phyloP scores from a whole-genome alignment of 164 flowering plant genomes.

The Magnolia officinalis region DNA sequence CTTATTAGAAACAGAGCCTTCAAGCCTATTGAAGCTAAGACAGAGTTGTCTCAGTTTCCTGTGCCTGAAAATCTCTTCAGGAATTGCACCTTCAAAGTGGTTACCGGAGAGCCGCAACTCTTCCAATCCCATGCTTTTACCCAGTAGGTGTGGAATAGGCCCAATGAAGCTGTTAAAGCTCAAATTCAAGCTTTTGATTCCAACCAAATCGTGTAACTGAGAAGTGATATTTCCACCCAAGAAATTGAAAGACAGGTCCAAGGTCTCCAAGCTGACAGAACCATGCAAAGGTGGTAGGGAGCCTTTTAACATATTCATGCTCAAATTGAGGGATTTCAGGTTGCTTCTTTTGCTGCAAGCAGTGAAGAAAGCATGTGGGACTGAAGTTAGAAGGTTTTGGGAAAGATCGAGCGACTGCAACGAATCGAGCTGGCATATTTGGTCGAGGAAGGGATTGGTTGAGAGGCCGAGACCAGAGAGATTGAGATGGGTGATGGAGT shows the following conservation, averaged over 20 bases:
- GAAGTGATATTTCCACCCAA: conserved; percentile 38
- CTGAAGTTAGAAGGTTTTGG: conserved; percentile 32
- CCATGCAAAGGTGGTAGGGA: conserved; percentile 43
- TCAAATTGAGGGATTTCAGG: conserved; percentile 45
- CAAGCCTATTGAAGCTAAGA: conserved; percentile 38
- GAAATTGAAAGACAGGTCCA: conserved; percentile 54
- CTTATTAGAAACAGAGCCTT: conserved; percentile 39
- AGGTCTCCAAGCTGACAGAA: conserved; percentile 36
- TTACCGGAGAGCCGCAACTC: conserved; percentile 38
- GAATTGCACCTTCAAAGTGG: conserved; percentile 27
- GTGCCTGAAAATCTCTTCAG: conserved; percentile 29
- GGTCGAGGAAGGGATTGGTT: conserved; percentile 27
- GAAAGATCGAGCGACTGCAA: conserved; percentile 55
- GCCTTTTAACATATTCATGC: conserved; percentile 39
- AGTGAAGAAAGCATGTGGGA: conserved; percentile 40
- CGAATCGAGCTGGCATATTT: conserved; percentile 41
- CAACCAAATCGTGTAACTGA: conserved; percentile 41
- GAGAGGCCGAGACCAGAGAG: conserved; percentile 30
- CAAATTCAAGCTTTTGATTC: conserved; percentile 39
- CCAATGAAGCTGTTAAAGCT: conserved; percentile 34
- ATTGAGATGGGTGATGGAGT: neutral
- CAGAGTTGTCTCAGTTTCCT: conserved; percentile 41
- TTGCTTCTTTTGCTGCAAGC: conserved; percentile 40
- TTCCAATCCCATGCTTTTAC: conserved; percentile 35
- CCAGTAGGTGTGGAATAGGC: conserved; percentile 35